Conservation (phyloP, 2,329 filamentous ascomycete species). For the Camillea tinctor region DNA sequence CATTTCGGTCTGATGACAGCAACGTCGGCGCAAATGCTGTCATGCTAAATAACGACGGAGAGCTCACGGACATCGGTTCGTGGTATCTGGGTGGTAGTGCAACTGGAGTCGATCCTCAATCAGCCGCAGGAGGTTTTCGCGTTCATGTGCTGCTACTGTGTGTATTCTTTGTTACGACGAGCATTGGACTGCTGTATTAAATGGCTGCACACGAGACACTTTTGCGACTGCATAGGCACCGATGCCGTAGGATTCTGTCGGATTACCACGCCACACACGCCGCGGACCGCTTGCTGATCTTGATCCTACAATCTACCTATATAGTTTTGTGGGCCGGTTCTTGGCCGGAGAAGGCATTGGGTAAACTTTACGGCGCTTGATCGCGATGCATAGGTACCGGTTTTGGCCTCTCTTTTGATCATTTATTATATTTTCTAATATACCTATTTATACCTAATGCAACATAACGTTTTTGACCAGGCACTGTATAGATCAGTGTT, state of each 20-base stretch:
- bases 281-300: background rate
- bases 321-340: background rate
- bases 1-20: slow-evolving; percentile 66
- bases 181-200: background rate
- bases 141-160: background rate
- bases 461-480: background rate
- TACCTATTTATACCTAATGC: too few species aligned
- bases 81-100: slow-evolving; percentile 67
- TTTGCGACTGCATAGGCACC: background rate
- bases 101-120: slow-evolving; percentile 43
- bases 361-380: background rate
- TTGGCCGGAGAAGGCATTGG: background rate
- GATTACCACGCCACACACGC: background rate
- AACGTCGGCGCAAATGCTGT: slow-evolving; percentile 73
- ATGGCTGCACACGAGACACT: background rate
- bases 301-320: background rate
- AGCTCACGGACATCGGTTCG: slow-evolving; percentile 71
- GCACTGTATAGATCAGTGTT: too few species aligned
- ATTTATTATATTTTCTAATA: too few species aligned
- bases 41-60: slow-evolving; percentile 66
- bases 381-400: background rate
- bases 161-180: background rate
- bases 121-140: slow-evolving; percentile 1
- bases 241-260: background rate
- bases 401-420: background rate